Evolutionary conservation across 305 asterid species (phyloP), one percentile per base, ranked within the genome.

Genomic region (Caryopteris hybrid): DNA sequence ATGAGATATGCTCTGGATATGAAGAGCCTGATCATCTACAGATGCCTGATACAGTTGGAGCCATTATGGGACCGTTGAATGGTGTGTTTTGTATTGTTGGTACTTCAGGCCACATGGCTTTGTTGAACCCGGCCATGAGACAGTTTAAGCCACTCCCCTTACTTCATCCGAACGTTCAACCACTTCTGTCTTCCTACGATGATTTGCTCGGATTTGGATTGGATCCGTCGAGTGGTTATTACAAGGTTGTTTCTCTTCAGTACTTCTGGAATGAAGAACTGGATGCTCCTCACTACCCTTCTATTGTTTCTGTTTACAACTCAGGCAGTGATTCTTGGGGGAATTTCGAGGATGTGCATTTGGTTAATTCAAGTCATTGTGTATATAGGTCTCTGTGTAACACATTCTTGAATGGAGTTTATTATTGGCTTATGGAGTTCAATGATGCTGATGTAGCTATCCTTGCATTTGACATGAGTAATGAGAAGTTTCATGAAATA

Each of bases 291-390:
- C 64, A 65, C 52, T 8, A 43, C 13, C 75, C 64, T 13, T 39
- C 61, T 42, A 16, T 67, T 11, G 68, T 74, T 47, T 74, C 71
- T 4, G 78, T 80, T 29, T 80, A 77, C 67, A 74, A 21, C 67
- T 74, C 76, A 2, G 50, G 73, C 17, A 77, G 43, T 39, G 74
- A 77, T 71, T 74, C 78, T 3, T 80, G 85, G 85, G 64, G 74
- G 41, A 71, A 68, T 22, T 62, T 80, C 36, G 81, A 74, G 68
- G 78, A 71, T 31, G 72, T 61, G 51, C 61, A 72, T 58, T 57
- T 76, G 72, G 72, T 73, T 9, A 68, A 58, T 48, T 50, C 75
- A 20, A 60, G 77, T 5, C 60, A 33, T 6, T 36, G 23, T 18
- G 59, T 67, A 20, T 63, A 36, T 63, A 51, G 64, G 47, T 72